phyloP scores from a whole-genome alignment of 1,139 yeast species.

The Protomyces inundatus region DNA sequence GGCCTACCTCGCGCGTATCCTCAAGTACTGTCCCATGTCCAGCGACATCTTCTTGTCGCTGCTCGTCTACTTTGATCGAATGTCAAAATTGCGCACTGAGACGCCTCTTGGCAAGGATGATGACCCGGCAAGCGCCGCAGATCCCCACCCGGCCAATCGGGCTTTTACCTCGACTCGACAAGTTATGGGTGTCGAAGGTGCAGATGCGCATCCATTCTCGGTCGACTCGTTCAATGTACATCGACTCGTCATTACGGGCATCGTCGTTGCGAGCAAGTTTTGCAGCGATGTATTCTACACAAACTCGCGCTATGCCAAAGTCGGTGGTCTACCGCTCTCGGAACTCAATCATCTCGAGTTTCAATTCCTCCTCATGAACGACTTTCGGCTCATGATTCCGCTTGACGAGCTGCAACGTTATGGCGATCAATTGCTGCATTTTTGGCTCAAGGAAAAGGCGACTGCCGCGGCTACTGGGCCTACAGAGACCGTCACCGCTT shows the following conservation, averaged over 20 bases:
- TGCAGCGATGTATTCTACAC: conserved; percentile 94
- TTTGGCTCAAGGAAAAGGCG: conserved; percentile 52
- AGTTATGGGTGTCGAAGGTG: conserved; percentile 27
- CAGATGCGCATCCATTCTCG: conserved; percentile 49
- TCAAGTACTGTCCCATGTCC: conserved; percentile 95
- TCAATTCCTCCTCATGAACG: conserved; percentile 77
- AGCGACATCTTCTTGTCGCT: conserved; percentile 89
- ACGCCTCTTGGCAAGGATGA: neutral
- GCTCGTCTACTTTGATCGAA: conserved; percentile 88
- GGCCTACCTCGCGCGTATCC: conserved; percentile 80
- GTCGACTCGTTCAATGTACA: conserved; percentile 96
- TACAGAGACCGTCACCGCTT: too few species aligned
- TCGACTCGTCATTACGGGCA: conserved; percentile 88
- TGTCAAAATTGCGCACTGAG: conserved; percentile 37
- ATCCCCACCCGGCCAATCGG: neutral
- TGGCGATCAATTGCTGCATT: conserved; percentile 76
- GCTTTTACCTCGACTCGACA: conserved; percentile 27
- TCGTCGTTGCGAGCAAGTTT: conserved; percentile 91
- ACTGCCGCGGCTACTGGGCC: too few species aligned
- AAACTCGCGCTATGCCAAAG: conserved; percentile 87
- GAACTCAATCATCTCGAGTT: conserved; percentile 88
- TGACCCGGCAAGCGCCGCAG: neutral
- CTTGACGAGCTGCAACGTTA: conserved; percentile 87
- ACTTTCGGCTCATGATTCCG: conserved; percentile 79
- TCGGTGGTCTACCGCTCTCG: conserved; percentile 88